Evolutionary conservation across 805 yeast genomes (phyloP).

Genomic region (Cyberlindnera xishuangbannaensis): DNA sequence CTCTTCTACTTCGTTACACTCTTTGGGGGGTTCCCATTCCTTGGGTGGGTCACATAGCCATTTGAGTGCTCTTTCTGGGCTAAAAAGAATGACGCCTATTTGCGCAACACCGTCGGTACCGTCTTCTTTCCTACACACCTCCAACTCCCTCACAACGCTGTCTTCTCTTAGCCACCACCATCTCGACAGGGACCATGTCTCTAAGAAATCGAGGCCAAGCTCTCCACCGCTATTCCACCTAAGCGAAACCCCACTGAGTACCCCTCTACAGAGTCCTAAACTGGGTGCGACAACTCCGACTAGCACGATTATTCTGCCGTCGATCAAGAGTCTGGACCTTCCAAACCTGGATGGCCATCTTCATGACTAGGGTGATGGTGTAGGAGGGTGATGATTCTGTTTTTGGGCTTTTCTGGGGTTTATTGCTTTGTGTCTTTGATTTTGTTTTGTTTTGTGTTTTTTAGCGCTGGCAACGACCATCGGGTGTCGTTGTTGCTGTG

Average conservation of each 20-base stretch:
- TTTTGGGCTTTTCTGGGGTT: neutral
- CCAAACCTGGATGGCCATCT: conserved; percentile 16
- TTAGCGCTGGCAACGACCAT: no score
- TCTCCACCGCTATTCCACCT: conserved; percentile 36
- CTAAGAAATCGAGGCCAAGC: conserved; percentile 42
- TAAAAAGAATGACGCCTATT: conserved; percentile 38
- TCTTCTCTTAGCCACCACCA: conserved; percentile 21
- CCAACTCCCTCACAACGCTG: conserved; percentile 23
- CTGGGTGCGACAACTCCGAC: conserved; percentile 19
- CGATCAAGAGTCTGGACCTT: conserved; percentile 23
- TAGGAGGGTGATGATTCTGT: neutral
- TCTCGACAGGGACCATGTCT: conserved; percentile 21
- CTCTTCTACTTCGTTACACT: conserved; percentile 23
- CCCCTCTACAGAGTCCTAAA: conserved; percentile 46
- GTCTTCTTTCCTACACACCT: conserved; percentile 12
- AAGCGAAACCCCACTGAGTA: conserved; percentile 43
- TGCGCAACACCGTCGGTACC: conserved; percentile 12
- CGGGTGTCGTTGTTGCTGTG: no score
- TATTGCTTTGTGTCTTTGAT: neutral
- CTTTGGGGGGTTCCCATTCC: conserved; percentile 17
- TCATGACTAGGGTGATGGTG: neutral
- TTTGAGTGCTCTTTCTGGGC: conserved; percentile 20
- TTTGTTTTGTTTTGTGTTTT: no score
- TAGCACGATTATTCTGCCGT: conserved; percentile 19
- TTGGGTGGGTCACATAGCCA: no score